Percentiles rank a stretch among this genome's conserved stretches.
phyloP scores from a whole-genome alignment of 2,329 filamentous ascomycete species.

The Cercospora zeina region DNA sequence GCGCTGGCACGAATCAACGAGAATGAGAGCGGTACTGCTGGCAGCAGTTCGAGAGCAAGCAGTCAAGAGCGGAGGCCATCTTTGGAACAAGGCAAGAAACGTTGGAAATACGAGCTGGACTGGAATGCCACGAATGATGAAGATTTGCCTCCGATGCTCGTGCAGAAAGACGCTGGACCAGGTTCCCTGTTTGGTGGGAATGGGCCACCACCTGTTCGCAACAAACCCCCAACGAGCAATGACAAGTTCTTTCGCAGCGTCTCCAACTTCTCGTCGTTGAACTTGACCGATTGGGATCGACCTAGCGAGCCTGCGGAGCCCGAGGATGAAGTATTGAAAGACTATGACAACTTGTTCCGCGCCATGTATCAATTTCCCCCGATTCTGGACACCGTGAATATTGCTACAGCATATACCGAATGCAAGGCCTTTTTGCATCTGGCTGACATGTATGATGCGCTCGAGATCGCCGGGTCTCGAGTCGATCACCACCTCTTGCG shows the following conservation, averaged over 20 bases:
- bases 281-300: conserved; percentile 50
- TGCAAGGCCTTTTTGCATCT: conserved; percentile 86
- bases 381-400: conserved; percentile 77
- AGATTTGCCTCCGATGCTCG: conserved; percentile 76
- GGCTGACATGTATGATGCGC: conserved; percentile 92
- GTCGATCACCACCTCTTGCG: conserved; percentile 92
- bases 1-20: conserved; percentile 34
- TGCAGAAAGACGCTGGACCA: conserved; percentile 66
- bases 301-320: conserved; percentile 53
- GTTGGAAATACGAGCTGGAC: conserved; percentile 88
- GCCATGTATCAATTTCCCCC: conserved; percentile 95
- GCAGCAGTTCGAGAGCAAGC: conserved; percentile 43
- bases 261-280: conserved; percentile 68
- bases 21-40: conserved; percentile 34
- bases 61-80: conserved; percentile 41
- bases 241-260: conserved; percentile 83
- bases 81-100: conserved; percentile 52
- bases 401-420: conserved; percentile 88
- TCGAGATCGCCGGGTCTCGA: conserved; percentile 81
- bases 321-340: conserved; percentile 72
- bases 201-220: conserved; percentile 56
- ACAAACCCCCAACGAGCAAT: conserved; percentile 63
- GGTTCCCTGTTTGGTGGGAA: conserved; percentile 36
- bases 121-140: conserved; percentile 65
- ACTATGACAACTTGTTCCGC: conserved; percentile 94